Evolutionary conservation across 2,329 filamentous ascomycete species (phyloP).

Genomic region (Claviceps africana): DNA sequence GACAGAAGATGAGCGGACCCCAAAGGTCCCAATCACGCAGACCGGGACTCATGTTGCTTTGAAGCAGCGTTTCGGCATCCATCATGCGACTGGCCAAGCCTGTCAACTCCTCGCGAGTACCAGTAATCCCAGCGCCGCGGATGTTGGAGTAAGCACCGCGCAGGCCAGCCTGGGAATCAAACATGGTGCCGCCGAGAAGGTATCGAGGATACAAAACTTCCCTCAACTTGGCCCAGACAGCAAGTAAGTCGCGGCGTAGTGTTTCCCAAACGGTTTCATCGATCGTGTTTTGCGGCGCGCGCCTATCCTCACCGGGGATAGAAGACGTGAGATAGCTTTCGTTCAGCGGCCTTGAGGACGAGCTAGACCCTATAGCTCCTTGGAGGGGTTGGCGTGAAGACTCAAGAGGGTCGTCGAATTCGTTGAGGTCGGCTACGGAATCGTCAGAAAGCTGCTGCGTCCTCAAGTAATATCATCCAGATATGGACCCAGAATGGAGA

Average conservation of each 20-base stretch:
- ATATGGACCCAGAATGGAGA: too few relatives aligned
- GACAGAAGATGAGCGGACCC: conserved; percentile 89
- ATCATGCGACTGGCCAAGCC: conserved; percentile 47
- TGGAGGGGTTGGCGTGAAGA: conserved; percentile 68
- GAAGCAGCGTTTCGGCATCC: conserved; percentile 47
- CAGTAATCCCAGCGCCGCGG: conserved; percentile 41
- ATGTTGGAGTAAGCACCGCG: conserved; percentile 50
- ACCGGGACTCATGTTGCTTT: conserved; percentile 72
- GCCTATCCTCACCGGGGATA: conserved; percentile 85
- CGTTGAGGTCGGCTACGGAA: conserved; percentile 62
- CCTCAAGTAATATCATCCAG: neutral
- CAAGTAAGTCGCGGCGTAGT: conserved; percentile 77
- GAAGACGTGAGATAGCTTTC: conserved; percentile 76
- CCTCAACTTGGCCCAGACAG: conserved; percentile 95
- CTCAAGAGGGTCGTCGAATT: conserved; percentile 78
- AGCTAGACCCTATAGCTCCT: conserved; percentile 61
- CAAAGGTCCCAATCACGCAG: conserved; percentile 95
- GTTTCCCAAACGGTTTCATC: conserved; percentile 97
- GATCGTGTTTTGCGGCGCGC: conserved; percentile 81
- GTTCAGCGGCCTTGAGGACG: conserved; percentile 45
- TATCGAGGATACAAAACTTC: conserved; percentile 96
- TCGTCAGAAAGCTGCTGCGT: conserved; percentile 2
- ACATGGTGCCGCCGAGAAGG: conserved; percentile 59
- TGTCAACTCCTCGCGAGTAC: conserved; percentile 47
- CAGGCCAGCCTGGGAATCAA: conserved; percentile 38